These are phyloP conservation scores for Cystofilobasidium macerans DNA, from an alignment of 768 basidiomycete genomes.

Conservation along the genomic window DNA sequence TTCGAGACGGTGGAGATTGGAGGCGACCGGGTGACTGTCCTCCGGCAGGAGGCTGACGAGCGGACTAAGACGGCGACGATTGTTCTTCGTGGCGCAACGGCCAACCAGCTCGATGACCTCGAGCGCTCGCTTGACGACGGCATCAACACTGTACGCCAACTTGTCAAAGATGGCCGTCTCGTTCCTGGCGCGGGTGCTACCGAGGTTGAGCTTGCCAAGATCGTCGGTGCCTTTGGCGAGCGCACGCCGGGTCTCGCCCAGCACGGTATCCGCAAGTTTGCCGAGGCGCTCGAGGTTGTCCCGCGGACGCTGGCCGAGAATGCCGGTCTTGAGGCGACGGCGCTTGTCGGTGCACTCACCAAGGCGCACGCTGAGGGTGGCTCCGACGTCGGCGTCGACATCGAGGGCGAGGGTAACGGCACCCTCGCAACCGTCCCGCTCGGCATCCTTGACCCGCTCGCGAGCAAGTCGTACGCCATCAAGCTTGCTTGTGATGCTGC, in stretches of 20 bases:
- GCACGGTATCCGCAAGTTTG: constrained; percentile 84
- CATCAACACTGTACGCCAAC: constrained; percentile 83
- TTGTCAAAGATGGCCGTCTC: constrained; percentile 78
- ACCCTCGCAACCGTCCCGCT: constrained; percentile 46
- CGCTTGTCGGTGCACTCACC: constrained; percentile 77
- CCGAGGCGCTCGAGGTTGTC: constrained; percentile 78
- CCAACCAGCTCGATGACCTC: constrained; percentile 87
- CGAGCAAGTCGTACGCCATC: constrained; percentile 81
- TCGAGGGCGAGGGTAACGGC: constrained; percentile 54
- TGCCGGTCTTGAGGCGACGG: constrained; percentile 78
- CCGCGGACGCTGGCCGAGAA: constrained; percentile 91
- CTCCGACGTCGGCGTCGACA: constrained; percentile 50
- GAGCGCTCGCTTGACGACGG: constrained; percentile 95
- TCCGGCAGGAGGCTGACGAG: constrained; percentile 68
- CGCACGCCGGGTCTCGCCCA: constrained; percentile 82
- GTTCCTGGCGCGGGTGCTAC: constrained; percentile 91
- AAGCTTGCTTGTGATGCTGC: constrained; percentile 85
- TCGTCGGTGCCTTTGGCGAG: constrained; percentile 75
- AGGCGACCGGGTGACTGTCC: constrained; percentile 92
- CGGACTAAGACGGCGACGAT: constrained; percentile 84
- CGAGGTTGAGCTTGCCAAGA: constrained; percentile 79
- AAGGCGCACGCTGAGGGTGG: constrained; percentile 67
- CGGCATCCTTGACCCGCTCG: constrained; percentile 75
- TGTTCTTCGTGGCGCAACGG: constrained; percentile 86
- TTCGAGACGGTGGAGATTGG: constrained; percentile 95